Evolutionary conservation across 495 filamentous ascomycete genomes (phyloP).

Genomic region (Cetradonia linearis): DNA sequence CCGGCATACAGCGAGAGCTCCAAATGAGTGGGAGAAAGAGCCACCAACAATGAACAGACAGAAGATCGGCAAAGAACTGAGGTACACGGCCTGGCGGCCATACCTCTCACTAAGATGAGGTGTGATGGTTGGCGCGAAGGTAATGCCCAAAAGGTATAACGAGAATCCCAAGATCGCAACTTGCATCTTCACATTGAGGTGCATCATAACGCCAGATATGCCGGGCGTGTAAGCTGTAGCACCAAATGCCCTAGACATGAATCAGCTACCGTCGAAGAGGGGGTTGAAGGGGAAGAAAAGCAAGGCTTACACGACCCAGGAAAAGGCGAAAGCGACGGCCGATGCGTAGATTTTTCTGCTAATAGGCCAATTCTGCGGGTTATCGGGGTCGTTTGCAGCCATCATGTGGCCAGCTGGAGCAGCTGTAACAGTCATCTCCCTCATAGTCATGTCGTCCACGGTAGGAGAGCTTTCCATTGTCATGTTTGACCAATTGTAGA

Average conservation of each 20-base stretch:
- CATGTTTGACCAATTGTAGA: slow-evolving; percentile 3
- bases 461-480: slow-evolving; percentile 9
- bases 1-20: slow-evolving; percentile 31
- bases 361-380: slow-evolving; percentile 47
- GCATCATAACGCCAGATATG: slow-evolving; percentile 29
- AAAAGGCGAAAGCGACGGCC: slow-evolving; percentile 30
- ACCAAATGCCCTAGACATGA: slow-evolving; percentile 35
- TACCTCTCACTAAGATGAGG: slow-evolving; percentile 33
- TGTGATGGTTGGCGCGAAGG: slow-evolving; percentile 33
- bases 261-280: not conserved
- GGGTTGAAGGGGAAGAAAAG: not conserved
- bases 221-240: slow-evolving; percentile 42
- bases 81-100: slow-evolving; percentile 32
- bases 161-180: slow-evolving; percentile 37
- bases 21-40: slow-evolving; percentile 27
- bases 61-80: slow-evolving; percentile 27
- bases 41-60: slow-evolving; percentile 33
- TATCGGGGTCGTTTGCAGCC: slow-evolving; percentile 34
- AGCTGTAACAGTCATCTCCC: not conserved
- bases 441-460: not conserved
- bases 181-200: slow-evolving; percentile 37
- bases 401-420: slow-evolving; percentile 23
- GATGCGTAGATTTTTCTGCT: slow-evolving; percentile 34
- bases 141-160: slow-evolving; percentile 32
- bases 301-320: slow-evolving; percentile 30